Base-by-base conservation (phyloP, 2,329 filamentous ascomycete genomes). In the Bisporella sp. region DNA sequence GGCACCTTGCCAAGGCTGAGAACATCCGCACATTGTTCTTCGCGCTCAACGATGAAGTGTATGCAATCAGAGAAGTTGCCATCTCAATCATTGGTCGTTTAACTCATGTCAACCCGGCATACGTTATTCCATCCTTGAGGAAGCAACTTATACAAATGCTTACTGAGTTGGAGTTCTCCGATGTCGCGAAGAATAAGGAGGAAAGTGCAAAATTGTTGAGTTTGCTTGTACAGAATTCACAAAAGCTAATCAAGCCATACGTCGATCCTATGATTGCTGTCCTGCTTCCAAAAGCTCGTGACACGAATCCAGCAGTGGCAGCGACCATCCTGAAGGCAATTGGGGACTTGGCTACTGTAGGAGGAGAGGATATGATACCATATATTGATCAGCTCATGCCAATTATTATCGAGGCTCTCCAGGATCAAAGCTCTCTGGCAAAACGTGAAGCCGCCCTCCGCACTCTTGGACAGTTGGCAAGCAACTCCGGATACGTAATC, bases 401-500 rank as follows among this genome's bases (percentile, higher is more conserved):
- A 1, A 85, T 97, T 54, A 95, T 99, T 60, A 84, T 99, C 52
- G 87, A 93, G 54, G 91, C 92, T 31, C 74, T 99, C 47, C 92
- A 99, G 68, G 93, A 99, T 65, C 85, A 97, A 60, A 90, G 89
- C 57, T 96, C 92, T 4, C 85, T 89, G 44, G 77, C 83, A 43
- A 97, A 97, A 70, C 84, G 93, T 49, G 91, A 96, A 67, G 89
- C 95, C 5, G 92, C 93, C 3, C 75, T 99, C 32, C 87, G 88
- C 58, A 93, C 93, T 0, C 76, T 99, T 1, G 92, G 92, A 21
- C 91, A 97, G 65, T 73, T 99, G 49, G 90, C 93, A 5, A 95
- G 90, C 64, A 97, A 96, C 68, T 93, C 91, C 9, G 93, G 95
- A 59, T 99, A 99, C 70, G 95, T 99, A 47, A 97, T 99, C 53